Conservation (phyloP, 2,329 filamentous ascomycete species). For the Neoascochyta sp. region DNA sequence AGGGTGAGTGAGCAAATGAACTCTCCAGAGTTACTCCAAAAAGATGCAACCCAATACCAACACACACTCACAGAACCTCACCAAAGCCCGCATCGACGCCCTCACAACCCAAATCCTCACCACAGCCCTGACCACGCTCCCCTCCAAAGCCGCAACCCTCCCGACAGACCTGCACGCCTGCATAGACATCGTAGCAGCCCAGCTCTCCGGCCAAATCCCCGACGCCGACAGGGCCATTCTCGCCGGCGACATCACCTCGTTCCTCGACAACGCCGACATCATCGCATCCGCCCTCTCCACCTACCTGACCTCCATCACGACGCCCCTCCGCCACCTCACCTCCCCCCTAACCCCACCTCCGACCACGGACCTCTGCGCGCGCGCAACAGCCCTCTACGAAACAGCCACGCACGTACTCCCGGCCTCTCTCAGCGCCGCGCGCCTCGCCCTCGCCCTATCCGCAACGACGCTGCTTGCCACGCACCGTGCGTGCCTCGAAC, state of each 20-base stretch:
- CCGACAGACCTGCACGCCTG: constrained; percentile 43
- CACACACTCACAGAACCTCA: constrained; percentile 44
- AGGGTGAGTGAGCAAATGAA: constrained; percentile 38
- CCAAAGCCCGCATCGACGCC: constrained; percentile 29
- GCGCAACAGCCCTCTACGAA: constrained; percentile 9
- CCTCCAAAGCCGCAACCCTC: constrained; percentile 35
- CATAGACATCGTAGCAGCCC: constrained; percentile 42
- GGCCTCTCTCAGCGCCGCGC: constrained; percentile 24
- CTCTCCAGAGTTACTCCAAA: too few relatives aligned
- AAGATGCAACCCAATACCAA: background rate
- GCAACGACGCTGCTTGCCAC: constrained; percentile 31
- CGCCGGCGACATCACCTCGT: constrained; percentile 38
- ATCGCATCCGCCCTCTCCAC: constrained; percentile 36
- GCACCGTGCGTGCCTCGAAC: constrained; percentile 38
- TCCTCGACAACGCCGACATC: constrained; percentile 39
- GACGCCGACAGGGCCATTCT: constrained; percentile 40
- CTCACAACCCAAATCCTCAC: constrained; percentile 36
- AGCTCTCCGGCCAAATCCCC: constrained; percentile 37
- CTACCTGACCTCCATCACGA: constrained; percentile 27
- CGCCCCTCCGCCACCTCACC: constrained; percentile 34
- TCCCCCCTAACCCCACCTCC: constrained; percentile 15
- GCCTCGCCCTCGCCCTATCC: constrained; percentile 34
- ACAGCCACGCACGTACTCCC: constrained; percentile 16
- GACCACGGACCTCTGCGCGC: constrained; percentile 8
- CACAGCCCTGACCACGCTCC: constrained; percentile 33